A percentile compares a stretch with the other conserved stretches of the same genome.
Conservation (phyloP, 1,139 yeast species). For the Yamadazyma oceani region DNA sequence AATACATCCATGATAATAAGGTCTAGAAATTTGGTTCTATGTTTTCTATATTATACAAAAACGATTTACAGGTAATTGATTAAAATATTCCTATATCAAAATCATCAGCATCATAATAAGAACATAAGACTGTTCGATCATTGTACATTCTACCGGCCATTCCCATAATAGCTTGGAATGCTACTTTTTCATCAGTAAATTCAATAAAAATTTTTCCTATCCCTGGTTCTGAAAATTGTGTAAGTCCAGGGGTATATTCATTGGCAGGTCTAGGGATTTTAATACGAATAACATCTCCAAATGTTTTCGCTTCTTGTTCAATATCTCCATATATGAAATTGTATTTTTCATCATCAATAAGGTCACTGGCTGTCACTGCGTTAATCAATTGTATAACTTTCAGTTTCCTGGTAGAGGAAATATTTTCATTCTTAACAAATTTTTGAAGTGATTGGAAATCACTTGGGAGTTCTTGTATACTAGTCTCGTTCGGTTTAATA, state of each 20-base stretch:
- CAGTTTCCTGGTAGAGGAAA: constrained; percentile 39
- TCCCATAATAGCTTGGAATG: constrained; percentile 59
- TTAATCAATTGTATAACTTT: constrained; percentile 67
- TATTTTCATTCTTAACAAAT: constrained; percentile 37
- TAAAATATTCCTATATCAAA: constrained; percentile 34
- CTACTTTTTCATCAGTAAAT: constrained; percentile 52
- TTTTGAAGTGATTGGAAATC: constrained; percentile 32
- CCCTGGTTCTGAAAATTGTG: constrained; percentile 52
- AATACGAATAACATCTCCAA: constrained; percentile 55
- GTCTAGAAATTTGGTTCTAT: neutral
- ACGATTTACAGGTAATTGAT: neutral
- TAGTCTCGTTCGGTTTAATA: constrained; percentile 27
- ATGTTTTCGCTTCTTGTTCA: constrained; percentile 46
- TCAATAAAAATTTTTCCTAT: constrained; percentile 74
- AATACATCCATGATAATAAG: constrained; percentile 15
- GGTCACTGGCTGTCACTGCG: constrained; percentile 62
- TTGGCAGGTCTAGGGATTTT: constrained; percentile 68
- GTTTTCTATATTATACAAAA: neutral
- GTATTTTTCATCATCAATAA: constrained; percentile 51
- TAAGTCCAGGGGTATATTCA: constrained; percentile 44
- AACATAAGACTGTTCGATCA: constrained; percentile 68
- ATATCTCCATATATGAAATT: constrained; percentile 56
- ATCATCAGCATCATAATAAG: constrained; percentile 62
- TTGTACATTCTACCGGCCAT: constrained; percentile 69
- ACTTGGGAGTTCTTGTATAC: constrained; percentile 37